Evolutionary conservation across 2,329 filamentous ascomycete species (phyloP).

Genomic region (Colletotrichum kahawae): DNA sequence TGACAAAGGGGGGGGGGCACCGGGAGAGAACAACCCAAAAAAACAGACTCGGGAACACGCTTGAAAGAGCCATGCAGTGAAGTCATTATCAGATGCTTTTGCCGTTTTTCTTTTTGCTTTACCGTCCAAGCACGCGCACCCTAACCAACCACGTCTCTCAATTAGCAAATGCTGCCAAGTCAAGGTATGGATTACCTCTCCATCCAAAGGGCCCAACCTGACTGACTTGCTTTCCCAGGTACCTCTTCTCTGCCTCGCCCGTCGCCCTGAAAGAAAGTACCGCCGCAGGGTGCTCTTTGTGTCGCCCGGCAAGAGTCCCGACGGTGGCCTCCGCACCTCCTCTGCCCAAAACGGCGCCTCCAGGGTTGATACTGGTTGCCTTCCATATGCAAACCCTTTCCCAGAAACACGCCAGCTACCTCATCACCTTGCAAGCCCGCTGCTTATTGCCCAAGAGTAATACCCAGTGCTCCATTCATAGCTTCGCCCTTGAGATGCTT

Average conservation of each 20-base stretch:
- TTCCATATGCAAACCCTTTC: slow-evolving; percentile 8
- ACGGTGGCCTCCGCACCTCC: not conserved
- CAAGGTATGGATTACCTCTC: not conserved
- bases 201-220: not conserved
- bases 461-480: not conserved
- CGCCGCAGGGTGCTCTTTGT: not conserved
- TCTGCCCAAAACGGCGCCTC: not conserved
- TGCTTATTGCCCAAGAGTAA: slow-evolving; percentile 1
- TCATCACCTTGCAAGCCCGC: slow-evolving; percentile 2
- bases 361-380: slow-evolving; percentile 12
- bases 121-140: slow-evolving; percentile 11
- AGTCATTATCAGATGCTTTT: slow-evolving; percentile 22
- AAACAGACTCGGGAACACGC: not conserved
- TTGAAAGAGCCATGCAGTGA: slow-evolving; percentile 4
- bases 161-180: not conserved
- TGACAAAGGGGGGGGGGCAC: not conserved
- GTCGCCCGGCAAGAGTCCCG: not conserved
- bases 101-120: slow-evolving; percentile 15
- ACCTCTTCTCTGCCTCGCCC: not conserved
- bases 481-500: not conserved
- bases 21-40: not conserved
- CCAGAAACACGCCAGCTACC: slow-evolving; percentile 12
- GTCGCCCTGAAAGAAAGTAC: not conserved
- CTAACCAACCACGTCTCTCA: not conserved
- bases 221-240: not conserved